Base-by-base conservation (phyloP, 164 flowering plant species). In the Vitis vinifera region DNA sequence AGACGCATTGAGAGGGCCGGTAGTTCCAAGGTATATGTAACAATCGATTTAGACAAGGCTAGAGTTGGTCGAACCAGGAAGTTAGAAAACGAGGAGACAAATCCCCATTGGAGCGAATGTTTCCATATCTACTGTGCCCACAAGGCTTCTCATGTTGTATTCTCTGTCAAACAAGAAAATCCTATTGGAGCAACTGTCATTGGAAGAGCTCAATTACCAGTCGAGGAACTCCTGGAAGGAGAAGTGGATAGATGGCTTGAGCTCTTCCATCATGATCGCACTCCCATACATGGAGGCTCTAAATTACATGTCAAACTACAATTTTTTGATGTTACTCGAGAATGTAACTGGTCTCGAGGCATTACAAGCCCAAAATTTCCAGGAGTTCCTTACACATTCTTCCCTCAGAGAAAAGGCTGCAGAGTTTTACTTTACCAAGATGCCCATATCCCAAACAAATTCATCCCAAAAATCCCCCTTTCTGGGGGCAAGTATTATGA, bases 121-220 rank as follows among this genome's bases (percentile, higher is more conserved):
- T 90, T 91, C 69, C 86, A 82, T 72, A 77, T 91, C 1, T 88
- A 88, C 77, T 89, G 93, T 77, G 94, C 93, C 17, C 94, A 91
- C 73, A 64, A 58, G 82, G 90, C 87, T 62, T 80, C 89, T 66
- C 57, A 87, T 63, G 75, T 87, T 15, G 68, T 86, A 44, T 87
- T 91, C 82, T 79, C 91, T 11, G 72, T 90, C 75, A 91, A 90
- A 74, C 84, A 84, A 15, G 89, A 81, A 16, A 71, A 87, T 60
- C 89, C 88, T 9, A 73, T 91, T 19, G 92, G 97, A 2, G 87
- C 97, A 56, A 73, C 80, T 6, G 72, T 89, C 1, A 72, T 88
- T 53, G 97, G 94, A 62, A 76, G 87, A 77, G 97, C 94, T 17
- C 82, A 79, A 50, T 2, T 91, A 29, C 94, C 91, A 37, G 89